Evolutionary conservation across 2,329 filamentous ascomycete species (phyloP).

Genomic region (Cercospora janseana): DNA sequence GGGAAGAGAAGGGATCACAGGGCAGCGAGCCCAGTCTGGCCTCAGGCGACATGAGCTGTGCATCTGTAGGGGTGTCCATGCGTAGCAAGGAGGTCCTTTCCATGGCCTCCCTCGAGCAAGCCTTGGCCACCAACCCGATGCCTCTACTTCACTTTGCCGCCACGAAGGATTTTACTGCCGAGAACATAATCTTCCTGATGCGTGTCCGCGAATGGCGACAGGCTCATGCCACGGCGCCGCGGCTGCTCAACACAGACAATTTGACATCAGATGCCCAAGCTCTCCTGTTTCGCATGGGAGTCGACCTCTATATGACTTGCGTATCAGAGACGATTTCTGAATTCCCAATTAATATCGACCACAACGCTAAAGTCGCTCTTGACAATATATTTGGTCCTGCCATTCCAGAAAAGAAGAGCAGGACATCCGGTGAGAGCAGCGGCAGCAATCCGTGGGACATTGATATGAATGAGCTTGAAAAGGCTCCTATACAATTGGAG

Average conservation of each 20-base stretch:
- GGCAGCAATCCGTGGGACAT: constrained; percentile 21
- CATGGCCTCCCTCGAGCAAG: constrained; percentile 62
- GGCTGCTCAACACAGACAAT: constrained; percentile 7
- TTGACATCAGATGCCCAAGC: constrained; percentile 21
- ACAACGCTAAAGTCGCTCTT: constrained; percentile 54
- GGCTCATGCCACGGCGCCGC: constrained; percentile 20
- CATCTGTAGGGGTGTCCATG: constrained; percentile 13
- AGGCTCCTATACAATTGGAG: constrained; percentile 14
- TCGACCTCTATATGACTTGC: constrained; percentile 62
- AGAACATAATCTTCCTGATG: constrained; percentile 67
- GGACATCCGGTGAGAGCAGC: constrained; percentile 13
- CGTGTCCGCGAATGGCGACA: constrained; percentile 51
- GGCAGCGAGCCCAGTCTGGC: constrained; percentile 16
- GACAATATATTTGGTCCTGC: constrained; percentile 53
- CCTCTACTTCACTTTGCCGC: constrained; percentile 65
- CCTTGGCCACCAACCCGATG: constrained; percentile 58
- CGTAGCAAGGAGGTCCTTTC: constrained; percentile 46
- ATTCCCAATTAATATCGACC: constrained; percentile 66
- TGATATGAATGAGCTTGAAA: constrained; percentile 6
- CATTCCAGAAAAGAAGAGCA: constrained; percentile 18
- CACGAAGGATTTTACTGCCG: constrained; percentile 65
- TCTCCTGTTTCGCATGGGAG: constrained; percentile 55
- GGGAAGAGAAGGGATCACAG: constrained; percentile 18
- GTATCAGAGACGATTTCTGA: constrained; percentile 61
- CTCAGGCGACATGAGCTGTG: constrained; percentile 1